Conservation (phyloP, 2,329 filamentous ascomycete species). For the Penicillium sumatraense region DNA sequence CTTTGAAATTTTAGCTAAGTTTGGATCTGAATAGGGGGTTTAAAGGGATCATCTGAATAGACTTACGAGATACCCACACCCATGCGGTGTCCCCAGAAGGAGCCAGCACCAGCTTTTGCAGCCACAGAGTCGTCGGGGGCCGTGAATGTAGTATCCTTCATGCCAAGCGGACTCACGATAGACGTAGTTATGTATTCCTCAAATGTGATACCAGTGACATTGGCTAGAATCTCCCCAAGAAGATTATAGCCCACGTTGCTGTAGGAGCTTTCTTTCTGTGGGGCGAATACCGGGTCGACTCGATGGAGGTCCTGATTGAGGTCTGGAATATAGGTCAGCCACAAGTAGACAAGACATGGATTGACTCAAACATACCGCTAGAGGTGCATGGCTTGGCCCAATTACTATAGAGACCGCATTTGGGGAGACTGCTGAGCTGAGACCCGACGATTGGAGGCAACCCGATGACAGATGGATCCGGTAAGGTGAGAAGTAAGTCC, state of each 20-base stretch:
- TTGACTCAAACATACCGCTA: constrained; percentile 1
- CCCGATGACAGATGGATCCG: constrained; percentile 6
- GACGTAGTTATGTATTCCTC: constrained; percentile 25
- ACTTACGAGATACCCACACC: constrained; percentile 1
- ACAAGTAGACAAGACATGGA: not conserved
- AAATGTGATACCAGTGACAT: constrained; percentile 30
- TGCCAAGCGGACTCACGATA: constrained; percentile 23
- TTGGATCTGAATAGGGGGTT: too few species aligned
- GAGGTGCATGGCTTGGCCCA: constrained; percentile 12
- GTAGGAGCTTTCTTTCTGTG: constrained; percentile 31
- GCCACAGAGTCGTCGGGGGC: constrained; percentile 31
- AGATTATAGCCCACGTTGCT: constrained; percentile 35
- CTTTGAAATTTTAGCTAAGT: not conserved
- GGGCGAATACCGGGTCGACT: constrained; percentile 22
- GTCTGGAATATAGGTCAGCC: not conserved
- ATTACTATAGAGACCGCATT: constrained; percentile 8
- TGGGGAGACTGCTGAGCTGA: not conserved
- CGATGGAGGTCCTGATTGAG: not conserved
- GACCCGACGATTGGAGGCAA: not conserved
- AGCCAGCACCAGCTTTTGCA: not conserved
- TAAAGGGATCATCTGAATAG: too few species aligned
- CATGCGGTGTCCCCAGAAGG: constrained; percentile 1
- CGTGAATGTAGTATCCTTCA: constrained; percentile 22
- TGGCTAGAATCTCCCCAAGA: constrained; percentile 31
- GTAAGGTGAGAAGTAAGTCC: constrained; percentile 2